Evolutionary conservation across 805 yeast species (phyloP), one percentile per base, ranked within the genome.

Genomic region (Groenewaldozyma salmanticensis): DNA sequence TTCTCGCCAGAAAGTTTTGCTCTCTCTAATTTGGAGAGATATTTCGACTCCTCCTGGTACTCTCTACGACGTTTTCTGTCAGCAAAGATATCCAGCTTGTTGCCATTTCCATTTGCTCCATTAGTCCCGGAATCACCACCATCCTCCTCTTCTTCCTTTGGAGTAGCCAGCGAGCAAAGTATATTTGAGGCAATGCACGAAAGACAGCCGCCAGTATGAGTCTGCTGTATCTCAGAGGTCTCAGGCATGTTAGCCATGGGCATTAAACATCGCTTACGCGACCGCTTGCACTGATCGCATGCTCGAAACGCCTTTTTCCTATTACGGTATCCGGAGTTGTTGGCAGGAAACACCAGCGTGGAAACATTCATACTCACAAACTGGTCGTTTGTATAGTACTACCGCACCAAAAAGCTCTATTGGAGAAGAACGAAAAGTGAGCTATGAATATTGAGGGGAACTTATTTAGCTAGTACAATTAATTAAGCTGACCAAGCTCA

Each of bases 311-410:
- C 64, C 29, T 67, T 53, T 42, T 63, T 64, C 16, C 68, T 55
- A 20, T 53, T 54, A 31, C 66, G 58, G 46, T 59, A 63, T 42
- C 53, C 62, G 6, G 52, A 54, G 47, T 64, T 54, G 50, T 63
- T 61, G 4, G 66, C 67, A 2, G 68, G 68, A 41, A 63, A 63
- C 39, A 63, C 67, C 45, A 60, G 57, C 67, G 61, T 62, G 5
- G 37, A 6, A 5, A 20, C 22, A 11, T 33, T 11, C 7, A n/a
- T 31, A 7, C 15, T n/a, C n/a, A 18, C 7, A 15, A 31, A n/a
- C 29, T 27, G 11, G 11, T 27, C 11, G 29, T 9, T 9, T 27
- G 11, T 9, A 9, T 27, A 27, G 29, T 9, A n/a, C n/a, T 27
- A 9, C 29, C 29, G 9, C 13, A 13, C 13, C 13, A 27, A 27